These are phyloP conservation scores for Phaseolus lunatus DNA, from an alignment of 306 rosid genomes.

Conservation along the genomic window DNA sequence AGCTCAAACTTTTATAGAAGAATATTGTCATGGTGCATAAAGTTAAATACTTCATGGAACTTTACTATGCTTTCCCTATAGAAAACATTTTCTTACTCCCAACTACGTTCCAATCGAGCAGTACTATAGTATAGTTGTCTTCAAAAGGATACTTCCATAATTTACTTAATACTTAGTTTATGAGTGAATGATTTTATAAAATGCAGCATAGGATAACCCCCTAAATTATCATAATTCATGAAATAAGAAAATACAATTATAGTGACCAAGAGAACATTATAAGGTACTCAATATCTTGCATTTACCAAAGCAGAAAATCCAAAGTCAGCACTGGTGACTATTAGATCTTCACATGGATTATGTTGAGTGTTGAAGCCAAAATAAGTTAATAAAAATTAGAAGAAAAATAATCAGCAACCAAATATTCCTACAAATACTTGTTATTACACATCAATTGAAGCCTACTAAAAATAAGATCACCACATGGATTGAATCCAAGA, in stretches of 20 bases:
- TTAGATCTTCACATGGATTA: conserved; percentile 61
- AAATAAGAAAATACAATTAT: conserved; percentile 12
- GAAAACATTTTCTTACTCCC: not conserved
- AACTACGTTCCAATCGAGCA: conserved; percentile 21
- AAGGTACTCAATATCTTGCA: conserved; percentile 30
- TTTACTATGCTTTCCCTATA: not conserved
- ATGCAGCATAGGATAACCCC: not conserved
- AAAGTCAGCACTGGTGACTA: conserved; percentile 44
- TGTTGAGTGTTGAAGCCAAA: conserved; percentile 63
- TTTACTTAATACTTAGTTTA: not conserved
- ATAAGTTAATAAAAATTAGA: conserved; percentile 56
- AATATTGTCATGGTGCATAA: conserved; percentile 2
- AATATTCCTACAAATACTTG: conserved; percentile 77
- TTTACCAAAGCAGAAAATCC: conserved; percentile 66
- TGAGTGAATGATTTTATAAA: conserved; percentile 13
- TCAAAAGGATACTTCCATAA: not conserved
- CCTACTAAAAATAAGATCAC: conserved; percentile 57
- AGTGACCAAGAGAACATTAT: conserved; percentile 14
- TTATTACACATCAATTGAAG: conserved; percentile 78
- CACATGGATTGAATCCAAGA: conserved; percentile 27
- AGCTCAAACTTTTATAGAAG: not conserved
- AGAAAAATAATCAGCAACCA: conserved; percentile 62
- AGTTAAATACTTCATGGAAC: not conserved
- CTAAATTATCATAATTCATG: conserved; percentile 18
- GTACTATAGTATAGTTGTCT: not conserved